phyloP scores from a whole-genome alignment of 140 eudicot genomes.

The Bidens hawaiensis region DNA sequence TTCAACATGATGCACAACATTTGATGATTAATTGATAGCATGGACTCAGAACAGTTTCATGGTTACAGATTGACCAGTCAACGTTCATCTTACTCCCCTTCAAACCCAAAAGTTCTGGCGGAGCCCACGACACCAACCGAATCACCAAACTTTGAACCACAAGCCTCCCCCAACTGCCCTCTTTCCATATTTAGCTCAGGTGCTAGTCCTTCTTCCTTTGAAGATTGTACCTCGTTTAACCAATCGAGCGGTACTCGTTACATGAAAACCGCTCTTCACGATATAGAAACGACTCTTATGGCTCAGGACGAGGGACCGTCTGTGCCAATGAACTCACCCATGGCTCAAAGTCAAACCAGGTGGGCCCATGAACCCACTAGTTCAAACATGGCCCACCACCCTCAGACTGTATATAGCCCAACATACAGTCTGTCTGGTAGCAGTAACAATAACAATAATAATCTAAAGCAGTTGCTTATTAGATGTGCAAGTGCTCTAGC shows the following conservation, averaged over 20 bases:
- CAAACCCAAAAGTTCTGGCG: conserved; percentile 31
- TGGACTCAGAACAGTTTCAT: conserved; percentile 54
- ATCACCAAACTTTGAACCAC: conserved; percentile 47
- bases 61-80: conserved; percentile 42
- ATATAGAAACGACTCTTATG: conserved; percentile 77
- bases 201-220: conserved; percentile 62
- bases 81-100: conserved; percentile 45
- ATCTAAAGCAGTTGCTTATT: conserved; percentile 58
- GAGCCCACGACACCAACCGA: conserved; percentile 33
- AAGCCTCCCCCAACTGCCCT: conserved; percentile 77
- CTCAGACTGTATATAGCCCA: conserved; percentile 35
- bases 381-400: conserved; percentile 21
- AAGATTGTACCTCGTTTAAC: conserved; percentile 43
- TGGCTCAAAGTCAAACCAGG: conserved; percentile 31
- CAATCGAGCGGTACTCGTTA: conserved; percentile 26
- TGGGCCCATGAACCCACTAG: conserved; percentile 38
- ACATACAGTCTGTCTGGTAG: conserved; percentile 17
- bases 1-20: conserved; percentile 18
- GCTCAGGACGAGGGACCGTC: conserved; percentile 55
- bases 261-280: conserved; percentile 55
- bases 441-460: conserved; percentile 5
- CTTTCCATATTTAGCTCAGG: conserved; percentile 53
- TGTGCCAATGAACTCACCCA: conserved; percentile 23
- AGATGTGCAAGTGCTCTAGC: conserved; percentile 82
- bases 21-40: conserved; percentile 49